Evolutionary conservation across 2,329 filamentous ascomycete species (phyloP).

Genomic region (Arthrobotrys sphaeroides): DNA sequence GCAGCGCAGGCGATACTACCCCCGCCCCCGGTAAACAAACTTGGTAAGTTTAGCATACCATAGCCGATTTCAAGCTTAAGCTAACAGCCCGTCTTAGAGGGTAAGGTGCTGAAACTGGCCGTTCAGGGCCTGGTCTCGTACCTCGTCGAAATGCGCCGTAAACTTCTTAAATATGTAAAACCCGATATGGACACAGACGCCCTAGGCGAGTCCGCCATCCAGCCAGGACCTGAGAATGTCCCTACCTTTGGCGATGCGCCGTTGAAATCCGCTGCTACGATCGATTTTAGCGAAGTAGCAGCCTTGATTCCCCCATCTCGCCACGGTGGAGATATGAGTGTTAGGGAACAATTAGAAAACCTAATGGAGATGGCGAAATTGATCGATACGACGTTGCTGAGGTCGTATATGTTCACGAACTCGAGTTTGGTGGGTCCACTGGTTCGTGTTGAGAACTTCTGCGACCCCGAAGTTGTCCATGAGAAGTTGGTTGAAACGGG

Average conservation of each 20-base stretch:
- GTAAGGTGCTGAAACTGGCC: slow-evolving; percentile 83
- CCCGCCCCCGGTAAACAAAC: slow-evolving; percentile 18
- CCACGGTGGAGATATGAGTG: slow-evolving; percentile 59
- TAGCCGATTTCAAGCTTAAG: neutral
- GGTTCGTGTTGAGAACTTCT: slow-evolving; percentile 96
- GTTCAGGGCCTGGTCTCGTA: slow-evolving; percentile 86
- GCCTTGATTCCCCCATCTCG: slow-evolving; percentile 55
- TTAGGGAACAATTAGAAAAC: slow-evolving; percentile 72
- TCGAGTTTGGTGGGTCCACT: slow-evolving; percentile 86
- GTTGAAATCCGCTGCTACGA: neutral
- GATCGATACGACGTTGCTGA: slow-evolving; percentile 93
- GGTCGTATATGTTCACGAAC: slow-evolving; percentile 91
- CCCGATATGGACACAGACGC: slow-evolving; percentile 67
- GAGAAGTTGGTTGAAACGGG: slow-evolving; percentile 88
- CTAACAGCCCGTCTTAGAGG: slow-evolving; percentile 64
- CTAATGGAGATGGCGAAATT: slow-evolving; percentile 80
- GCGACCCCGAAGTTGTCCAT: slow-evolving; percentile 93
- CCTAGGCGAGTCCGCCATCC: slow-evolving; percentile 65
- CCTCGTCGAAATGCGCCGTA: slow-evolving; percentile 78
- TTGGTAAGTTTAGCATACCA: slow-evolving; percentile 11
- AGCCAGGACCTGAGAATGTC: slow-evolving; percentile 55
- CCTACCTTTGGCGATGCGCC: slow-evolving; percentile 15
- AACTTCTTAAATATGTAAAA: slow-evolving; percentile 57
- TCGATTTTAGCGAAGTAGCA: slow-evolving; percentile 44
- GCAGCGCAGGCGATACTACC: neutral